Evolutionary conservation across 2,329 filamentous ascomycete species (phyloP).

Genomic region (Fusarium neocosmosporiellum): DNA sequence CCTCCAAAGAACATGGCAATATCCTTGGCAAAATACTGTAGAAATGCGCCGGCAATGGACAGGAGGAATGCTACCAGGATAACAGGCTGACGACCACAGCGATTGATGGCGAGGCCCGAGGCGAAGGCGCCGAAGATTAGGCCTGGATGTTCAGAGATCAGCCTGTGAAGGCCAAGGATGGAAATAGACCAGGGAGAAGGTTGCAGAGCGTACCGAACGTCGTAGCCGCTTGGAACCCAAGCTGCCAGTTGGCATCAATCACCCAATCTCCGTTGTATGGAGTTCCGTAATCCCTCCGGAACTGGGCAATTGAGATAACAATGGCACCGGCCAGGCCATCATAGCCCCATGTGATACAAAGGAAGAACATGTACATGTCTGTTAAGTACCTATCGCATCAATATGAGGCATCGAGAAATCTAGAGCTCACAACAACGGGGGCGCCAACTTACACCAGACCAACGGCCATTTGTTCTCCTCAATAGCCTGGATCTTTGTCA

Average conservation of each 20-base stretch:
- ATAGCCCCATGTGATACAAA: neutral
- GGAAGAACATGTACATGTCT: neutral
- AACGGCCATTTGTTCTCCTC: neutral
- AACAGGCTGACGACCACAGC: neutral
- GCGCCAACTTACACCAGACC: neutral
- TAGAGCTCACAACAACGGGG: neutral
- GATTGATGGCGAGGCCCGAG: neutral
- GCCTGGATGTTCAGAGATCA: neutral
- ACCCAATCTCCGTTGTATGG: neutral
- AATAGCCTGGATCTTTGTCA: neutral
- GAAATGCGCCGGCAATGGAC: neutral
- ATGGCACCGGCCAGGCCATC: neutral
- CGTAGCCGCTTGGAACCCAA: neutral
- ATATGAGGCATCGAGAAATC: neutral
- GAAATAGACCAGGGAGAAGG: neutral
- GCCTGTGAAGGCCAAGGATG: neutral
- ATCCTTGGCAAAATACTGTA: neutral
- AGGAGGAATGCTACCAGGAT: neutral
- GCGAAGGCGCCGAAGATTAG: neutral
- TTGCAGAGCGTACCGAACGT: neutral
- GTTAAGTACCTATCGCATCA: neutral
- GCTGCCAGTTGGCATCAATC: neutral
- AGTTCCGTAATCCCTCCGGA: neutral
- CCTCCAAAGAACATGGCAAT: neutral
- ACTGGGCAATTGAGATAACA: neutral